These are phyloP conservation scores for Ajuga reptans DNA, from an alignment of 305 asterid genomes.

Conservation along the genomic window DNA sequence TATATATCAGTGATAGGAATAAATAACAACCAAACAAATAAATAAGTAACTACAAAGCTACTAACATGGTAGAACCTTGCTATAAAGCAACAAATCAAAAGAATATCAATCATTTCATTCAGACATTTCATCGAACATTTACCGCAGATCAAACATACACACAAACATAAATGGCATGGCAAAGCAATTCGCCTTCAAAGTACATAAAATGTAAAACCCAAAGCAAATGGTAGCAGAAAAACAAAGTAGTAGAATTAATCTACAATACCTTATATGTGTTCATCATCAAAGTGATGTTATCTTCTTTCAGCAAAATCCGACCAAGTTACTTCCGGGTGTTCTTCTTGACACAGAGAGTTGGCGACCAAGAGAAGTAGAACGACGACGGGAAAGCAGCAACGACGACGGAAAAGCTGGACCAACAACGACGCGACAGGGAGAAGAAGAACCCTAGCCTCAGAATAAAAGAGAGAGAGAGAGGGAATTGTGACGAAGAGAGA, in stretches of 20 bases:
- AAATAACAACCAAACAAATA: no score
- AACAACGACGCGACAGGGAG: no score
- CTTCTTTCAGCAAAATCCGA: constrained; percentile 61
- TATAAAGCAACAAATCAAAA: neutral
- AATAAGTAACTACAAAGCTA: neutral
- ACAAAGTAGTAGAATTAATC: neutral
- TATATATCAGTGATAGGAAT: no score
- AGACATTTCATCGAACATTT: constrained; percentile 17
- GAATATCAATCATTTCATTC: neutral
- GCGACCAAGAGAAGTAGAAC: no score
- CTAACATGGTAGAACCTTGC: no score
- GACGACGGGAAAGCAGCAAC: no score
- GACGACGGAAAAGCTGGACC: no score
- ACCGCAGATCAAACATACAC: neutral
- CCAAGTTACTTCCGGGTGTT: constrained; percentile 51
- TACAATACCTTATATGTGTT: constrained; percentile 33
- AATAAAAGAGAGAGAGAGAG: no score
- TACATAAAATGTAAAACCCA: neutral
- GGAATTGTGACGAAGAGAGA: no score
- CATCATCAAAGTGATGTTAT: constrained; percentile 72
- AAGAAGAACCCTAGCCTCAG: no score
- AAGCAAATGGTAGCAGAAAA: neutral
- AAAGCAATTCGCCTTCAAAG: neutral
- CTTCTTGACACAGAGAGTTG: constrained; percentile 69
- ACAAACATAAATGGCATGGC: neutral